phyloP scores from a whole-genome alignment of 2,329 filamentous ascomycete genomes.

The Fusarium marasasianum region DNA sequence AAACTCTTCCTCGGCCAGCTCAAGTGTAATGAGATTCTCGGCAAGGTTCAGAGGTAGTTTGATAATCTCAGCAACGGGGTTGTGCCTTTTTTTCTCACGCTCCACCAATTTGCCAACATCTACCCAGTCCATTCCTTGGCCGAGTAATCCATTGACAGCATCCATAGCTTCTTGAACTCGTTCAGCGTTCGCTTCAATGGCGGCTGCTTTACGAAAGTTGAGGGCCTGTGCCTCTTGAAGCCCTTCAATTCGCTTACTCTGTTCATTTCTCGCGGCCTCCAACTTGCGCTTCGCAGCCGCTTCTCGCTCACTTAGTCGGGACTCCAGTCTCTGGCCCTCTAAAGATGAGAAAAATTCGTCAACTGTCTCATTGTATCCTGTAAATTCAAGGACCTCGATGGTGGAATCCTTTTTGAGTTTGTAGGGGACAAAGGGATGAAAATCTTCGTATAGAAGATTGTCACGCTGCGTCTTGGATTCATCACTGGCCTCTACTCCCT shows the following conservation, averaged over 20 bases:
- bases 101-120: slow-evolving; percentile 90
- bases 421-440: slow-evolving; percentile 87
- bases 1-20: slow-evolving; percentile 75
- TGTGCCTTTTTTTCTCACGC: slow-evolving; percentile 81
- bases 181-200: slow-evolving; percentile 90
- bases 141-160: slow-evolving; percentile 90
- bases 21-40: slow-evolving; percentile 87
- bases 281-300: slow-evolving; percentile 83
- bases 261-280: slow-evolving; percentile 84
- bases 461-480: slow-evolving; percentile 50
- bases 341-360: slow-evolving; percentile 98
- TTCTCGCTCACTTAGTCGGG: slow-evolving; percentile 82
- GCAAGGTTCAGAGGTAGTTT: slow-evolving; percentile 86
- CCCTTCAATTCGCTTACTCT: slow-evolving; percentile 84
- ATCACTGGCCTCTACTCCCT: slow-evolving; percentile 43
- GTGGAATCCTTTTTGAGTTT: slow-evolving; percentile 77
- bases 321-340: slow-evolving; percentile 92
- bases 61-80: slow-evolving; percentile 88
- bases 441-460: slow-evolving; percentile 85
- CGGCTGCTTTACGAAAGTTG: slow-evolving; percentile 87
- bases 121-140: slow-evolving; percentile 97
- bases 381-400: slow-evolving; percentile 77
- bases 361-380: slow-evolving; percentile 90
- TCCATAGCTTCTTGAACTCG: slow-evolving; percentile 92
- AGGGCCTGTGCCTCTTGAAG: slow-evolving; percentile 82